A percentile compares a stretch with the other conserved stretches of the same genome.
phyloP scores from a whole-genome alignment of 2,329 filamentous ascomycete species.

The Venturia aucupariae region DNA sequence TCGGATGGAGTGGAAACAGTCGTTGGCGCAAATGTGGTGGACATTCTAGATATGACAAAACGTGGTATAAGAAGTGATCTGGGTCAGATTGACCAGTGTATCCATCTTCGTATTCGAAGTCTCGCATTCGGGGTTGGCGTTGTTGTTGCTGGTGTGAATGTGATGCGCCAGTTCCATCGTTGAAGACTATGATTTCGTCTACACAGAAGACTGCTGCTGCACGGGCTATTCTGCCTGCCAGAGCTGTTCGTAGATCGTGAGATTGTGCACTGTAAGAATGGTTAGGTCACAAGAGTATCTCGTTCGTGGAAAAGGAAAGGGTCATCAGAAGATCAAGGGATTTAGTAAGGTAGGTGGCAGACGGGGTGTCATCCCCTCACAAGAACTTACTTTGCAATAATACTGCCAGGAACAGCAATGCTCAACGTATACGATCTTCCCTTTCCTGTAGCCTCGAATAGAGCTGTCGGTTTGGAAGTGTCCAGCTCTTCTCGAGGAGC shows the following conservation, averaged over 20 bases:
- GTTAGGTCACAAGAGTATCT: constrained; percentile 14
- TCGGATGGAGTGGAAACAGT: constrained; percentile 70
- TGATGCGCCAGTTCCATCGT: constrained; percentile 45
- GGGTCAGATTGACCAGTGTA: constrained; percentile 65
- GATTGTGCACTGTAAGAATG: constrained; percentile 49
- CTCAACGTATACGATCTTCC: constrained; percentile 66
- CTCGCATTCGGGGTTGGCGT: constrained; percentile 29
- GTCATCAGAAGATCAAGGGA: not conserved
- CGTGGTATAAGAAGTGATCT: constrained; percentile 68
- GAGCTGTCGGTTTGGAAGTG: constrained; percentile 58
- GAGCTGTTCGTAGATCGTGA: constrained; percentile 64
- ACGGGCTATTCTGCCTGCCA: constrained; percentile 68
- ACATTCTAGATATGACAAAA: constrained; percentile 74
- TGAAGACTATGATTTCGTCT: constrained; percentile 75
- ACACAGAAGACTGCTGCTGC: constrained; percentile 75
- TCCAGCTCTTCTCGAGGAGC: constrained; percentile 27
- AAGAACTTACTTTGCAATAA: constrained; percentile 57
- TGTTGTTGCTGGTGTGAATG: constrained; percentile 13
- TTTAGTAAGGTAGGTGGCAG: not conserved
- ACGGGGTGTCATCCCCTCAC: not conserved
- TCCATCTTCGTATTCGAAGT: constrained; percentile 32
- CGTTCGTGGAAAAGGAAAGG: not conserved
- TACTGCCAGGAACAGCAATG: constrained; percentile 68
- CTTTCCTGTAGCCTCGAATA: constrained; percentile 53
- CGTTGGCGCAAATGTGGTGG: constrained; percentile 70